A percentile compares a stretch with the other conserved stretches of the same genome.
Conservation (phyloP, 1,284 basidiomycete genomes). For the Papiliotrema nemorosa region DNA sequence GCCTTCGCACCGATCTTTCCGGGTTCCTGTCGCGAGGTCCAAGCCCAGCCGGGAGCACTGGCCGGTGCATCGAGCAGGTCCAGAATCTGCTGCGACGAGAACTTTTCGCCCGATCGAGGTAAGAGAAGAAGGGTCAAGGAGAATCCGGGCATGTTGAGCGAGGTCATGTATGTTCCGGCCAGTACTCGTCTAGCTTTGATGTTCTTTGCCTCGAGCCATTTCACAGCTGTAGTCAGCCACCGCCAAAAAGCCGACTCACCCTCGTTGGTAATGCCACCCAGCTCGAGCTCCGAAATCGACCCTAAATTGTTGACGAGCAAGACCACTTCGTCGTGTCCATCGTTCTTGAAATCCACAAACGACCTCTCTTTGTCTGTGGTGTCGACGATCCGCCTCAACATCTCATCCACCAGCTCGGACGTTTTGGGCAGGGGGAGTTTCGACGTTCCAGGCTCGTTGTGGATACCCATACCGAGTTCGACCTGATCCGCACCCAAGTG, state of each 20-base stretch:
- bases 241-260: slow-evolving; percentile 13
- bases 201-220: slow-evolving; percentile 57
- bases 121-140: slow-evolving; percentile 82
- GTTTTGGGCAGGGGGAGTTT: slow-evolving; percentile 62
- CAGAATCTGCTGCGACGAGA: slow-evolving; percentile 58
- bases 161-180: slow-evolving; percentile 83
- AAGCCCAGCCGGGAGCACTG: slow-evolving; percentile 76
- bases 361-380: slow-evolving; percentile 76
- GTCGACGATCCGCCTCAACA: slow-evolving; percentile 69
- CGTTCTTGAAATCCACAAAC: slow-evolving; percentile 71
- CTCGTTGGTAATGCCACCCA: slow-evolving; percentile 66
- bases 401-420: slow-evolving; percentile 63
- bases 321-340: slow-evolving; percentile 59
- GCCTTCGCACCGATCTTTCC: slow-evolving; percentile 24
- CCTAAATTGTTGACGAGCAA: slow-evolving; percentile 59
- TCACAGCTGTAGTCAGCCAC: slow-evolving; percentile 47
- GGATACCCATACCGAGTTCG: slow-evolving; percentile 66
- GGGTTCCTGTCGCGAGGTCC: slow-evolving; percentile 44
- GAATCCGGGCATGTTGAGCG: slow-evolving; percentile 92
- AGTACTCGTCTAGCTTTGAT: slow-evolving; percentile 64
- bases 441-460: slow-evolving; percentile 84
- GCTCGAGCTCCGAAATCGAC: slow-evolving; percentile 79
- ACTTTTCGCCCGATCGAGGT: slow-evolving; percentile 53
- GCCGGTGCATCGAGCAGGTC: slow-evolving; percentile 72
- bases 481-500: slow-evolving; percentile 54